Percentiles rank a stretch among this genome's conserved stretches.
phyloP scores from a whole-genome alignment of 1,139 yeast genomes.

The Suhomyces wounanorum region DNA sequence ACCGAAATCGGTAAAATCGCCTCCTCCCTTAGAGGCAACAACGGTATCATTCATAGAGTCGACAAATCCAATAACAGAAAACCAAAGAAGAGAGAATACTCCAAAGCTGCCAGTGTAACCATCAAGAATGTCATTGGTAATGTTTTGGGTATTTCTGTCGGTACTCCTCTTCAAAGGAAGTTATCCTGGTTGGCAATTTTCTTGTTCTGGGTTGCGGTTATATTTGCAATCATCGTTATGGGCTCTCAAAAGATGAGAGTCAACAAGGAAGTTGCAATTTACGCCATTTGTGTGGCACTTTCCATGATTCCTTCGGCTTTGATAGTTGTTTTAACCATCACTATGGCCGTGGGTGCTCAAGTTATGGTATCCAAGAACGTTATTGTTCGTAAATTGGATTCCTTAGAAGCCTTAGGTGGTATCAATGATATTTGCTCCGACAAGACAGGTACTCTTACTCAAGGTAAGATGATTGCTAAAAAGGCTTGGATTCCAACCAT shows the following conservation, averaged over 20 bases:
- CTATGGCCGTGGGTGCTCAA: slow-evolving; percentile 51
- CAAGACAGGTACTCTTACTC: slow-evolving; percentile 57
- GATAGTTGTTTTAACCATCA: slow-evolving; percentile 55
- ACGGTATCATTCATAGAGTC: slow-evolving; percentile 28
- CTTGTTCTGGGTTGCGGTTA: slow-evolving; percentile 39
- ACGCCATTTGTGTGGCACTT: slow-evolving; percentile 47
- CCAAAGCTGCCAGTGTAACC: slow-evolving; percentile 48
- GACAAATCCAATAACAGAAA: slow-evolving; percentile 24
- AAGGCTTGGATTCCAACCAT: slow-evolving; percentile 40
- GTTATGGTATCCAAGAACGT: slow-evolving; percentile 49
- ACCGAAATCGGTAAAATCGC: slow-evolving; percentile 56
- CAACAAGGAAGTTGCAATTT: slow-evolving; percentile 46
- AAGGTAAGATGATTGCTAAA: slow-evolving; percentile 51
- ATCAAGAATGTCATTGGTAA: slow-evolving; percentile 36
- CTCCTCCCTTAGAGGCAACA: slow-evolving; percentile 31
- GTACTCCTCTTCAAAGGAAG: slow-evolving; percentile 51
- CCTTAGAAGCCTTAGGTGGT: slow-evolving; percentile 53
- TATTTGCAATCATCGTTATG: slow-evolving; percentile 44
- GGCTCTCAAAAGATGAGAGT: slow-evolving; percentile 36
- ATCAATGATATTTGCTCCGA: slow-evolving; percentile 55
- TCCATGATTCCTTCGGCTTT: slow-evolving; percentile 59
- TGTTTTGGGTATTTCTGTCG: slow-evolving; percentile 37
- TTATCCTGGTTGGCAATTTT: slow-evolving; percentile 46
- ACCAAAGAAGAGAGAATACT: slow-evolving; percentile 47
- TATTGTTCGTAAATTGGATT: slow-evolving; percentile 47